Conservation (phyloP, 306 rosid genomes). For the Hippophae tibetana region DNA sequence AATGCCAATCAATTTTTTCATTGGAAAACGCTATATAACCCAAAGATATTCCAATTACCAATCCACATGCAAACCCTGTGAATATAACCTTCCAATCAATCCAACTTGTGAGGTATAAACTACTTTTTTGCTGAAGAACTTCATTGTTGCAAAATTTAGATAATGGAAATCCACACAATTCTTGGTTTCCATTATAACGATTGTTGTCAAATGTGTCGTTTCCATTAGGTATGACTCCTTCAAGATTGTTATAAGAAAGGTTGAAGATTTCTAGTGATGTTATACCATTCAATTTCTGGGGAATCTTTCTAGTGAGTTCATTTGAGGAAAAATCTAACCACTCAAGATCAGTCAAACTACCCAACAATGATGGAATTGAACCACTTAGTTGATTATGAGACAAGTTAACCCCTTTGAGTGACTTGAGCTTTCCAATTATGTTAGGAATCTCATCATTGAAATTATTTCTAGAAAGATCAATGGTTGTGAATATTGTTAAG, state of each 20-base stretch:
- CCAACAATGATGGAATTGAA: not conserved
- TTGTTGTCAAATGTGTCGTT: not conserved
- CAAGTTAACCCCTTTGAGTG: not conserved
- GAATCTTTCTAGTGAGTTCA: slow-evolving; percentile 1
- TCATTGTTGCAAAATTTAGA: not conserved
- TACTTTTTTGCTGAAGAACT: not conserved
- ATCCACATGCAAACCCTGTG: not conserved
- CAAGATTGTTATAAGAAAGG: not conserved
- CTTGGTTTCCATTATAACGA: not conserved
- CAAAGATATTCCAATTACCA: not conserved
- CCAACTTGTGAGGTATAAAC: not conserved
- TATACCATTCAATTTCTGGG: not conserved
- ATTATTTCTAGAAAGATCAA: slow-evolving; percentile 7
- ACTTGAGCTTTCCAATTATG: not conserved
- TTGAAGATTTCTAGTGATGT: not conserved
- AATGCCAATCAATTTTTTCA: not conserved
- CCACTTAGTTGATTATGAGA: not conserved
- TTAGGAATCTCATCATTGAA: slow-evolving; percentile 1
- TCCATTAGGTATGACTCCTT: not conserved
- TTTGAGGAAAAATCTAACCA: not conserved
- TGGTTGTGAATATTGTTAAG: not conserved
- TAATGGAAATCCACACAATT: slow-evolving; percentile 8
- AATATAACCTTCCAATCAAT: slow-evolving; percentile 5
- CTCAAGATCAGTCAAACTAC: not conserved
- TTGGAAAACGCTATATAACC: not conserved